These are phyloP conservation scores for Punica granatum DNA, from an alignment of 345 rosid species.

Conservation along the genomic window DNA sequence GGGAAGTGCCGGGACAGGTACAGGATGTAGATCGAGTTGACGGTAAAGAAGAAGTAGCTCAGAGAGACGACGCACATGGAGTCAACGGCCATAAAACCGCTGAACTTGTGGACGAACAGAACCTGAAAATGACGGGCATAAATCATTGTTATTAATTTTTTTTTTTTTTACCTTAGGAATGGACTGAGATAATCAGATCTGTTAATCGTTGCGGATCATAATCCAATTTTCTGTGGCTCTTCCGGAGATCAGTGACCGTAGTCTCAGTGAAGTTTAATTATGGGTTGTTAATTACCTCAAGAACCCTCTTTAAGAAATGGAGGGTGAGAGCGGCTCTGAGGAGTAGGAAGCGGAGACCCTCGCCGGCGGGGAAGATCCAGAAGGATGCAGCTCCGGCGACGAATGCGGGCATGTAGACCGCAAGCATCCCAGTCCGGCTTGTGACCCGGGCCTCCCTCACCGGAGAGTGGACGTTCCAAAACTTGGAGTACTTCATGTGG, in stretches of 20 bases:
- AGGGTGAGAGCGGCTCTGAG: slow-evolving; percentile 43
- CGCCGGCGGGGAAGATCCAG: slow-evolving; percentile 24
- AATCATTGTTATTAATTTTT: neutral
- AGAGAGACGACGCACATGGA: slow-evolving; percentile 21
- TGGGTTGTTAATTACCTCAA: too few species aligned
- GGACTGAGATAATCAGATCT: too few species aligned
- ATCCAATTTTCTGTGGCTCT: too few species aligned
- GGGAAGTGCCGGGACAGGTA: slow-evolving; percentile 24
- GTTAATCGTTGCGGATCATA: too few species aligned
- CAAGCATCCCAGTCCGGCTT: slow-evolving; percentile 52
- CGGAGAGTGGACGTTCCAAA: slow-evolving; percentile 15
- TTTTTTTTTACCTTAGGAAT: slow-evolving; percentile 25
- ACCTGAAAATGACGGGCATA: slow-evolving; percentile 19
- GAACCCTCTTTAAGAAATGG: slow-evolving; percentile 67
- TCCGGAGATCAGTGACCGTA: too few species aligned
- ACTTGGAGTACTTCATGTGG: slow-evolving; percentile 54
- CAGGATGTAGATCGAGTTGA: slow-evolving; percentile 40
- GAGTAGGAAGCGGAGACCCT: slow-evolving; percentile 39
- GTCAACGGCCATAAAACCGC: slow-evolving; percentile 39
- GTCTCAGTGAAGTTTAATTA: too few species aligned
- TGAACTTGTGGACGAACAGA: slow-evolving; percentile 51
- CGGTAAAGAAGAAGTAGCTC: slow-evolving; percentile 32
- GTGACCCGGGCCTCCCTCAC: slow-evolving; percentile 19
- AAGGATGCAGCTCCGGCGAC: slow-evolving; percentile 46
- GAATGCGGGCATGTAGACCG: slow-evolving; percentile 52